phyloP scores from a whole-genome alignment of 2,329 filamentous ascomycete genomes.

The Aureobasidium melanogenum region DNA sequence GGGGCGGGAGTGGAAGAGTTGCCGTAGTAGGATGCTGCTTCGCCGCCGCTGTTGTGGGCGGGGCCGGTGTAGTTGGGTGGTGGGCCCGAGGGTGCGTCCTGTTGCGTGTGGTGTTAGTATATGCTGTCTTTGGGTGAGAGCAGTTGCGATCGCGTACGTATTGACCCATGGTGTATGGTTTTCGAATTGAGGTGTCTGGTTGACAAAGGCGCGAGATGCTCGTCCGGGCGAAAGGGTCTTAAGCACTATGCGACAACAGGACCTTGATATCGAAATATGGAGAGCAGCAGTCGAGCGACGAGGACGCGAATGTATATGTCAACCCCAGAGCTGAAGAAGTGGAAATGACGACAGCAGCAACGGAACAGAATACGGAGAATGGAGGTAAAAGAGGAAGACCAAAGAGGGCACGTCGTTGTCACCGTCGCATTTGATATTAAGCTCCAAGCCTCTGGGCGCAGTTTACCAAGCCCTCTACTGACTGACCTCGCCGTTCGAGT shows the following conservation, averaged over 20 bases:
- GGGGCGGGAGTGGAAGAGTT: conserved; percentile 10
- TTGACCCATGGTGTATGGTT: background rate
- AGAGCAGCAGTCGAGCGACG: background rate
- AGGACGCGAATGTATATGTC: background rate
- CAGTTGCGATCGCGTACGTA: background rate
- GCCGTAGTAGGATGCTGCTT: conserved; percentile 8
- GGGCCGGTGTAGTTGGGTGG: conserved; percentile 19
- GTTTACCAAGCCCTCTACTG: conserved; percentile 4
- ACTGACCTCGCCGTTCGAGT: background rate
- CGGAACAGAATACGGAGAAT: background rate
- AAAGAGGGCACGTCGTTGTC: background rate
- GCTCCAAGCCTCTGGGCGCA: conserved; percentile 7
- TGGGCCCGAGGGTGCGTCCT: conserved; percentile 17
- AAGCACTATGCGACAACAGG: background rate
- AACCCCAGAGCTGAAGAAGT: no score
- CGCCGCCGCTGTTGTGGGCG: conserved; percentile 8
- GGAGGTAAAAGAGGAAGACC: background rate
- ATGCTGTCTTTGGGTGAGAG: background rate
- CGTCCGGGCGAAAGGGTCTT: background rate
- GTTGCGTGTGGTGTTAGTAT: background rate
- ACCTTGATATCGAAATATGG: background rate
- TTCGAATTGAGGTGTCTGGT: background rate
- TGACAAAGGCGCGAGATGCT: background rate
- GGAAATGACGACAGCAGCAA: background rate
- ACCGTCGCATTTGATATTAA: background rate